Evolutionary conservation across 164 flowering plant genomes (phyloP).

Genomic region (Aristolochia californica): DNA sequence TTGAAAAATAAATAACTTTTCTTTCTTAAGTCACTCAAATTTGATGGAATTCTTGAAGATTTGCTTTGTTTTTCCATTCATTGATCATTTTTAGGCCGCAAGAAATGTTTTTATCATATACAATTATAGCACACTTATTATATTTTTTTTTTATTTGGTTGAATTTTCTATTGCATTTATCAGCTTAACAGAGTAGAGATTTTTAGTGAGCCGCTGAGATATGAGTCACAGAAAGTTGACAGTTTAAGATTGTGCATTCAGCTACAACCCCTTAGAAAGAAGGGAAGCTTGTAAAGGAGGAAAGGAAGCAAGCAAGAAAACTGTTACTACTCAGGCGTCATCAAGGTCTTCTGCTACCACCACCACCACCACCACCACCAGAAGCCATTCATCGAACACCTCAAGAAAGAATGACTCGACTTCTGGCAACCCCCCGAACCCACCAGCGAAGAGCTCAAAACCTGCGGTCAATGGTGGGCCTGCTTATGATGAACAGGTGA

Average conservation of each 20-base stretch:
- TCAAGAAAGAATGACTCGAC: conserved; percentile 40
- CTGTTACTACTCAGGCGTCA: conserved; percentile 36
- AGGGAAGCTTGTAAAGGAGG: conserved; percentile 81
- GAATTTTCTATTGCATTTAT: no score
- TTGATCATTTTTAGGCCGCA: no score
- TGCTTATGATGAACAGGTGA: conserved; percentile 71
- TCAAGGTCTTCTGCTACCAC: conserved; percentile 38
- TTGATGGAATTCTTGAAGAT: no score
- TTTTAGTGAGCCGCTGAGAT: no score
- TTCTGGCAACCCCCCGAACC: conserved; percentile 23
- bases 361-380: conserved; percentile 10
- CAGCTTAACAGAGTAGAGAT: no score
- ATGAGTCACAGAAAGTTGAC: no score
- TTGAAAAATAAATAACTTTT: no score
- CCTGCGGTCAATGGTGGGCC: conserved; percentile 45
- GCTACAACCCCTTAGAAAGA: conserved; percentile 88
- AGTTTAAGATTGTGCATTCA: conserved; percentile 12
- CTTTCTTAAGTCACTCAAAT: no score
- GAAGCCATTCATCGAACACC: conserved; percentile 35
- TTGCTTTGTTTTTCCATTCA: no score
- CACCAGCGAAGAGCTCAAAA: conserved; percentile 40
- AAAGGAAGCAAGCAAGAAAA: conserved; percentile 57
- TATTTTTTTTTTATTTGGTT: no score
- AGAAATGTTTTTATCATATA: no score
- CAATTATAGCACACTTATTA: no score